Conservation (phyloP, 345 rosid genomes). For the Acer yangbiense region DNA sequence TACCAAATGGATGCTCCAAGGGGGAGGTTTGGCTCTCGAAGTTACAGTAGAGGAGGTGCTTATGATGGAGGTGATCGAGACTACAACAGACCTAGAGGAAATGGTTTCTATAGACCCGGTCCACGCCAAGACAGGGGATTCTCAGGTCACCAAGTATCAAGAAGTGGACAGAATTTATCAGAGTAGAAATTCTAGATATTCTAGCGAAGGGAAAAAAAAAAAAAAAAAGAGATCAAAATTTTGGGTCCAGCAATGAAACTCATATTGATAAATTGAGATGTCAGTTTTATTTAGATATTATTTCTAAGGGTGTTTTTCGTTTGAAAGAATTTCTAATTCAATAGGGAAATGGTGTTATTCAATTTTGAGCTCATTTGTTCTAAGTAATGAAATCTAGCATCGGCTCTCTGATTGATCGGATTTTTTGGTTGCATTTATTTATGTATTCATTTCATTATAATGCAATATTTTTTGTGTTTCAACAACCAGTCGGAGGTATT, state of each 20-base stretch:
- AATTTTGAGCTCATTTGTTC: slow-evolving; percentile 22
- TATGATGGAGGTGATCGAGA: slow-evolving; percentile 53
- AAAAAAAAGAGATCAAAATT: slow-evolving; percentile 26
- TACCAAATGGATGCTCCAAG: slow-evolving; percentile 48
- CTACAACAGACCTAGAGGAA: slow-evolving; percentile 51
- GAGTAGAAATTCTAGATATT: slow-evolving; percentile 14
- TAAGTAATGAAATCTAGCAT: not conserved
- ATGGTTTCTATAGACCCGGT: slow-evolving; percentile 47
- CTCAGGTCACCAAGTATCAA: slow-evolving; percentile 34
- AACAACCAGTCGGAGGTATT: not conserved
- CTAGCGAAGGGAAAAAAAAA: slow-evolving; percentile 2
- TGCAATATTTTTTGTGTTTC: not conserved
- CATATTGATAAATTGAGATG: slow-evolving; percentile 13
- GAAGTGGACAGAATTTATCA: slow-evolving; percentile 37
- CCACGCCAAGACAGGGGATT: slow-evolving; percentile 46
- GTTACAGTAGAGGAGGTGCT: slow-evolving; percentile 42
- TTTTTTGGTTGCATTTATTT: slow-evolving; percentile 7
- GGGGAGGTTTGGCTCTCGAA: slow-evolving; percentile 48
- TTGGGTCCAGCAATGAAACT: slow-evolving; percentile 19
- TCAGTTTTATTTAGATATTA: slow-evolving; percentile 19
- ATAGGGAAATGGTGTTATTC: slow-evolving; percentile 19
- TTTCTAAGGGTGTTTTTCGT: slow-evolving; percentile 2
- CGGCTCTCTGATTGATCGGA: not conserved
- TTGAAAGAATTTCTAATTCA: slow-evolving; percentile 11
- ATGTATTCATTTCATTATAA: not conserved